A percentile compares a stretch with the other conserved stretches of the same genome.
Conservation (phyloP, 2,329 filamentous ascomycete species). For the Arthrobotrys pseudoclavata region DNA sequence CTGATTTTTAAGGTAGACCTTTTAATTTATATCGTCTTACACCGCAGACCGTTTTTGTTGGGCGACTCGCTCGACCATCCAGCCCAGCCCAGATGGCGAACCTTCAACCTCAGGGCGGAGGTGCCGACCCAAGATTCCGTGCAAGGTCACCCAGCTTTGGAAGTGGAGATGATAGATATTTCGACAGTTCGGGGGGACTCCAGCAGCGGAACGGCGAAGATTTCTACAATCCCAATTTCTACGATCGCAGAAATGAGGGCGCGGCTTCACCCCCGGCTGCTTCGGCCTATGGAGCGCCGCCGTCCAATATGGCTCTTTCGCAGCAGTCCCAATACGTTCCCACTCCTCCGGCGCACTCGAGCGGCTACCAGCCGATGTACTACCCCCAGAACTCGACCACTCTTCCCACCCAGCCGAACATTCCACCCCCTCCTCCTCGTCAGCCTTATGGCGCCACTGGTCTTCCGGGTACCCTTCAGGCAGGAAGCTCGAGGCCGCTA, state of each 20-base stretch:
- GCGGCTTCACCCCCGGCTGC: constrained; percentile 58
- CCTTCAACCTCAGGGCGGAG: constrained; percentile 56
- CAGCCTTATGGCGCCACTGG: constrained; percentile 48
- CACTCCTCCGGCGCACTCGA: constrained; percentile 58
- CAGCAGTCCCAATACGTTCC: constrained; percentile 56
- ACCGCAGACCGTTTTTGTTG: constrained; percentile 36
- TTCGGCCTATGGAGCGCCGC: constrained; percentile 56
- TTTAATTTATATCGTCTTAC: constrained; percentile 24
- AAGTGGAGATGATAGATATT: constrained; percentile 78
- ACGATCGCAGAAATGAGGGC: constrained; percentile 59
- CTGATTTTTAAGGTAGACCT: constrained; percentile 1
- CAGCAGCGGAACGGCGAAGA: constrained; percentile 61
- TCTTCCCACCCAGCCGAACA: constrained; percentile 56
- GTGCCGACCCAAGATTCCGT: constrained; percentile 64
- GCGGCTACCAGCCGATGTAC: constrained; percentile 57
- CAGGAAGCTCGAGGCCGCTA: constrained; percentile 38
- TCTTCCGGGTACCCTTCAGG: constrained; percentile 38
- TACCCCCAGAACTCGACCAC: constrained; percentile 53
- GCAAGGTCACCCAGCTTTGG: constrained; percentile 79
- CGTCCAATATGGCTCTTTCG: constrained; percentile 43
- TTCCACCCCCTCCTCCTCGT: constrained; percentile 57
- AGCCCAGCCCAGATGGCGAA: constrained; percentile 51
- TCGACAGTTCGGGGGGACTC: constrained; percentile 64
- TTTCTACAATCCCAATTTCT: constrained; percentile 60
- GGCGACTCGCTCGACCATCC: constrained; percentile 34